phyloP scores from a whole-genome alignment of 768 basidiomycete species.

The Podaxis rugospora region DNA sequence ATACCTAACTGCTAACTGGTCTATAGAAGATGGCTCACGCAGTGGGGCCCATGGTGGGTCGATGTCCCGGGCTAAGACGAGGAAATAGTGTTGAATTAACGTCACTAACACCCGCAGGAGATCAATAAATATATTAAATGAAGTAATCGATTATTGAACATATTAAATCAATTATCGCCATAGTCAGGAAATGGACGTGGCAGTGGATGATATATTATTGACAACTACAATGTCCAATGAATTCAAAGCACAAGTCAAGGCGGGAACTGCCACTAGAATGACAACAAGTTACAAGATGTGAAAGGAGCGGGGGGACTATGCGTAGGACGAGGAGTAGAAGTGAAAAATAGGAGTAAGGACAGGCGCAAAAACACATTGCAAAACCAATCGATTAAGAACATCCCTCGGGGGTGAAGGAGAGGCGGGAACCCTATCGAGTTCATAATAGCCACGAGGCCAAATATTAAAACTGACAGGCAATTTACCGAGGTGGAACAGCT shows the following conservation, averaged over 20 bases:
- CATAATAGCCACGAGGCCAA: constrained; percentile 1
- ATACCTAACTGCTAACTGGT: no score
- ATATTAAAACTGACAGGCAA: constrained; percentile 10
- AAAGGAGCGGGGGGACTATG: neutral
- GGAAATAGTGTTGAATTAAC: neutral
- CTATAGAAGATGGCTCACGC: no score
- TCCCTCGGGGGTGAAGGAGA: neutral
- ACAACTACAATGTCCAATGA: neutral
- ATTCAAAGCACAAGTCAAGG: neutral
- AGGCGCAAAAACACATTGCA: neutral
- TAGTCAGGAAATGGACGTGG: neutral
- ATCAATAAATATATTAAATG: neutral
- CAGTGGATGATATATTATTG: neutral
- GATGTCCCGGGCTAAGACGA: no score
- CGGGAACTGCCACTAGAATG: neutral
- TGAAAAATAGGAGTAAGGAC: neutral
- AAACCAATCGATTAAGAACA: neutral
- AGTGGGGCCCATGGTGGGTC: no score
- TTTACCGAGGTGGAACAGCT: constrained; percentile 31
- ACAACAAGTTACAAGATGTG: neutral
- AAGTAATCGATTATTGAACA: neutral
- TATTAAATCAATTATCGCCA: neutral
- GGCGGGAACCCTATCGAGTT: neutral
- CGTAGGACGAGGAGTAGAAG: neutral
- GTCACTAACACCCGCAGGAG: neutral